These are phyloP conservation scores for Myxozyma geophila DNA, from an alignment of 805 yeast species.

Conservation along the genomic window DNA sequence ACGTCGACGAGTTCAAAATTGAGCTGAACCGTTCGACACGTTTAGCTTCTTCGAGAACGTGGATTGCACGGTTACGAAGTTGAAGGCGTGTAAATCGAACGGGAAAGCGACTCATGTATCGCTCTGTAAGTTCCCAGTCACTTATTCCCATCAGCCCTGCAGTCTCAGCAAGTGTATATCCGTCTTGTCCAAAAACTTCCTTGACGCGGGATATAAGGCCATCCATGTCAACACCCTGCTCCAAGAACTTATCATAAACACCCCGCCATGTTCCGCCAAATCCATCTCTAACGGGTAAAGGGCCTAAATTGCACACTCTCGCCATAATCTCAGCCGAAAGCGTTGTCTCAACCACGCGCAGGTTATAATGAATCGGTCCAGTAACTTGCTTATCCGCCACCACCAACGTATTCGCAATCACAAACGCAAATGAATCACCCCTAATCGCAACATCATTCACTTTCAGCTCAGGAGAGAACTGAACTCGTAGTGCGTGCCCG, in stretches of 20 bases:
- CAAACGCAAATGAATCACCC: constrained; percentile 54
- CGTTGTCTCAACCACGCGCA: constrained; percentile 73
- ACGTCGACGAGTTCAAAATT: constrained; percentile 44
- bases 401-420: constrained; percentile 67
- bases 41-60: constrained; percentile 64
- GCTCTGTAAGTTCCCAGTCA: constrained; percentile 50
- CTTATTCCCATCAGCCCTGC: constrained; percentile 52
- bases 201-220: constrained; percentile 52
- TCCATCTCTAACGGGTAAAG: constrained; percentile 47
- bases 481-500: constrained; percentile 61
- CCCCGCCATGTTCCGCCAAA: constrained; percentile 65
- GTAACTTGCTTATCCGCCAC: constrained; percentile 70
- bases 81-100: constrained; percentile 62
- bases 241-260: constrained; percentile 57
- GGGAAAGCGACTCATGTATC: constrained; percentile 58
- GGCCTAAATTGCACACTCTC: constrained; percentile 54
- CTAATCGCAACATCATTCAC: constrained; percentile 58
- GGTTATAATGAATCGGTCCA: constrained; percentile 69
- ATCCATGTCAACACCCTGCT: constrained; percentile 52
- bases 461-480: constrained; percentile 61
- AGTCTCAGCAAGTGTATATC: constrained; percentile 57
- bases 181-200: constrained; percentile 47
- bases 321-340: constrained; percentile 68
- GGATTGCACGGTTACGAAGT: constrained; percentile 62
- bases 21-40: constrained; percentile 59